These are phyloP conservation scores for Dalechampia spathulata DNA, from an alignment of 441 rosid species.

Conservation along the genomic window DNA sequence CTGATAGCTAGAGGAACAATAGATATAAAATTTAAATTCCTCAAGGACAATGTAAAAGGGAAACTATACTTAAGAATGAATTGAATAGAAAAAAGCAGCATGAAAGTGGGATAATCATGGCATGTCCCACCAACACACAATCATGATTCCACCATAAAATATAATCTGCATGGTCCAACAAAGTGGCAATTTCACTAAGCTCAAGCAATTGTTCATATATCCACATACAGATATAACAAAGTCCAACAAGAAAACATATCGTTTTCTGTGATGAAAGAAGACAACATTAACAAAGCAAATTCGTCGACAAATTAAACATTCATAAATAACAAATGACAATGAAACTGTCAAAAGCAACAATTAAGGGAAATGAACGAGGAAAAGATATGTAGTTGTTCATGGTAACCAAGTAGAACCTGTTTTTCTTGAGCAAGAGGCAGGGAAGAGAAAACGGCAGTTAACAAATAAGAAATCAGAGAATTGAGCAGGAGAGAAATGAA, in stretches of 20 bases:
- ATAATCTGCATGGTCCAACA: background rate
- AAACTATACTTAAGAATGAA: background rate
- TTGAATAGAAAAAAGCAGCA: no score
- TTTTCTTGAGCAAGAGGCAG: background rate
- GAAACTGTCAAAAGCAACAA: background rate
- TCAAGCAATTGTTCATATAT: background rate
- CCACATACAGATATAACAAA: background rate
- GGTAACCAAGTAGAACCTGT: background rate
- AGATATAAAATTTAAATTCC: background rate
- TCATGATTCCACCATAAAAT: background rate
- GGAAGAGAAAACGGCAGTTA: background rate
- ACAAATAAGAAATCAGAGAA: background rate
- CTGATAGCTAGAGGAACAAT: slow-evolving; percentile 9
- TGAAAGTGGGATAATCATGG: no score
- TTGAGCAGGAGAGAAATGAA: background rate
- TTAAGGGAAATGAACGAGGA: no score
- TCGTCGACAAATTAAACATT: background rate
- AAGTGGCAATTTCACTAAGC: background rate
- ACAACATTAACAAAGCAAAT: no score
- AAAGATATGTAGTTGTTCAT: background rate
- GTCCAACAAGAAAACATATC: background rate
- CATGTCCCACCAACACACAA: background rate
- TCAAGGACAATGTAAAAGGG: background rate
- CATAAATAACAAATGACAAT: background rate
- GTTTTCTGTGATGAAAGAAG: no score